These are phyloP conservation scores for Pichia thaimueangensis DNA, from an alignment of 805 yeast species.

Conservation along the genomic window DNA sequence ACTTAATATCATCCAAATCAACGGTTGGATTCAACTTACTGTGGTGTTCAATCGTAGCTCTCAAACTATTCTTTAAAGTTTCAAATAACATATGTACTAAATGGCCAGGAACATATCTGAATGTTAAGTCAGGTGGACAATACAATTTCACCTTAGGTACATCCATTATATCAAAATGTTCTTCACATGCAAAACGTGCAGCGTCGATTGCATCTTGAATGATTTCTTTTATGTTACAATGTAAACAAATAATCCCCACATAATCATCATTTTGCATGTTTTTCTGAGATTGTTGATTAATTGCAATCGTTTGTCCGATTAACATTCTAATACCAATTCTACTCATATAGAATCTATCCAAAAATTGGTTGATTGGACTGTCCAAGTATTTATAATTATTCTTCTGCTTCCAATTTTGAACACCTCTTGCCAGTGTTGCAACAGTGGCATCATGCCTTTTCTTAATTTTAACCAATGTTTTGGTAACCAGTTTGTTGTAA, in stretches of 20 bases:
- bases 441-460: conserved; percentile 89
- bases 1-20: conserved; percentile 55
- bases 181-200: conserved; percentile 86
- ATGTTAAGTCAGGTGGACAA: conserved; percentile 68
- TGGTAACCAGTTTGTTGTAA: conserved; percentile 63
- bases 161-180: conserved; percentile 79
- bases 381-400: conserved; percentile 46
- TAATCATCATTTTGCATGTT: conserved; percentile 52
- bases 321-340: conserved; percentile 90
- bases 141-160: conserved; percentile 79
- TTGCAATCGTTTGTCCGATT: conserved; percentile 89
- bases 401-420: conserved; percentile 75
- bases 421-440: conserved; percentile 87
- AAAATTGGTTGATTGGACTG: conserved; percentile 68
- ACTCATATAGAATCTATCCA: conserved; percentile 84
- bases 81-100: conserved; percentile 87
- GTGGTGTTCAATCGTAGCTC: conserved; percentile 85
- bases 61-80: conserved; percentile 74
- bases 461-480: conserved; percentile 63
- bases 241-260: conserved; percentile 84
- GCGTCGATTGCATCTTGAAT: conserved; percentile 87
- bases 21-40: conserved; percentile 46
- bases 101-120: conserved; percentile 93
- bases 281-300: conserved; percentile 30
- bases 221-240: conserved; percentile 75